A percentile compares a stretch with the other conserved stretches of the same genome.
phyloP scores from a whole-genome alignment of 78 protist species.

The Dictyostelium brefeldianum region DNA sequence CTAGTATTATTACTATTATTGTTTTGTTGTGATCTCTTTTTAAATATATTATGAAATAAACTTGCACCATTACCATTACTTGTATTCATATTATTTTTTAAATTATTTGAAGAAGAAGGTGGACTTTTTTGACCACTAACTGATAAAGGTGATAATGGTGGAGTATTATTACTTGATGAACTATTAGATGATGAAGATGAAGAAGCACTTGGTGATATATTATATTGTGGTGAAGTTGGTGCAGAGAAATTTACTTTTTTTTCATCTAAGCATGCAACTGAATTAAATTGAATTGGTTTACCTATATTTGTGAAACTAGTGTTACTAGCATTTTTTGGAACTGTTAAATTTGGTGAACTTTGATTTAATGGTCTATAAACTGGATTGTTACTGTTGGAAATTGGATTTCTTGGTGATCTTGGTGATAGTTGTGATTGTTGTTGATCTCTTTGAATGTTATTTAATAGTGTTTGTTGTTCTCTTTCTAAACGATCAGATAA shows the following conservation, averaged over 20 bases:
- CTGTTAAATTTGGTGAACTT: constrained; percentile 56
- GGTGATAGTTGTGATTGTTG: neutral
- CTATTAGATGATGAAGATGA: constrained; percentile 3
- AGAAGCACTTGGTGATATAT: neutral
- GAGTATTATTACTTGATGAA: neutral
- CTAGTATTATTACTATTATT: no score
- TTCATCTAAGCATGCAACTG: constrained; percentile 17
- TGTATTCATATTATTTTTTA: neutral
- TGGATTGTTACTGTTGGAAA: neutral
- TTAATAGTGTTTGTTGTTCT: neutral
- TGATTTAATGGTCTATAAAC: neutral
- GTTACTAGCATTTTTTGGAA: neutral
- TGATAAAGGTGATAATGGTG: constrained; percentile 22
- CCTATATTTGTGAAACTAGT: neutral
- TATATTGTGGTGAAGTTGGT: constrained; percentile 16
- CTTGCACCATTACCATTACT: constrained; percentile 2
- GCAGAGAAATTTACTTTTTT: neutral
- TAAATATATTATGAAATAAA: constrained; percentile 62
- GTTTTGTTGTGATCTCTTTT: constrained; percentile 27
- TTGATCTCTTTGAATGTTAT: neutral
- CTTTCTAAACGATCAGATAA: constrained; percentile 15
- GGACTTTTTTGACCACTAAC: constrained; percentile 30
- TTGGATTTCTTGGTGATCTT: neutral
- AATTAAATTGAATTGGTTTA: constrained; percentile 2
- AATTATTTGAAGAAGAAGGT: constrained; percentile 21